Base-by-base conservation (phyloP, 768 basidiomycete species). In the Boletus speciosus region DNA sequence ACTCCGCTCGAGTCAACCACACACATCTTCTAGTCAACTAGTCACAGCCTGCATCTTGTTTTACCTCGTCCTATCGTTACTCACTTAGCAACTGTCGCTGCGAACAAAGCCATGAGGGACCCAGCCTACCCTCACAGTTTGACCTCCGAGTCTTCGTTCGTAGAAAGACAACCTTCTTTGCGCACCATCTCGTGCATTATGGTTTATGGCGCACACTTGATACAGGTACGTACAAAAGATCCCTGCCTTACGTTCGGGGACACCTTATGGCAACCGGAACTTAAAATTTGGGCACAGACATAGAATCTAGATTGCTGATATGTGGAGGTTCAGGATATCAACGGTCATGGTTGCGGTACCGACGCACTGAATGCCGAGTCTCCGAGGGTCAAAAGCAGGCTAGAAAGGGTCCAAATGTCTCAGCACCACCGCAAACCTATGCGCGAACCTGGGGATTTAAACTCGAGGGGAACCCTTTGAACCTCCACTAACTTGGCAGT, bases 361-460 rank as follows among this genome's bases (percentile, higher is more conserved):
- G 41, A 31, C 43, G 12, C n/a, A 32, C n/a, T 15, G 29, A 46
- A 32, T 37, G 7, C 37, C 23, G 36, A 41, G 39, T 51, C 51
- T 27, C 25, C 25, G 54, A 39, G 36, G 32, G 29, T 35, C 43
- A 25, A 0, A 2, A 6, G 9, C 10, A 4, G 1, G 19, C 10
- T 27, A 29, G 47, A 11, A 34, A 38, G 34, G 29, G n/a, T 11
- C 2, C 10, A 8, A 43, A 37, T 40, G 21, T 46, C 40, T 34
- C 40, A 23, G 34, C 19, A 29, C 38, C 42, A 47, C 34, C 0
- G 25, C 27, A 49, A 52, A 42, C 47, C 59, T 51, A 52, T 61
- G 50, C 50, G 14, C 16, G 21, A 35, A 16, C 10, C 21, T 9
- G 27, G 37, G 29, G 14, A 56, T 61, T 38, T 61, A 61, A 55